A percentile compares a stretch with the other conserved stretches of the same genome.
These are phyloP conservation scores for Coffea eugenioides DNA, from an alignment of 257 asterid species.

Conservation along the genomic window DNA sequence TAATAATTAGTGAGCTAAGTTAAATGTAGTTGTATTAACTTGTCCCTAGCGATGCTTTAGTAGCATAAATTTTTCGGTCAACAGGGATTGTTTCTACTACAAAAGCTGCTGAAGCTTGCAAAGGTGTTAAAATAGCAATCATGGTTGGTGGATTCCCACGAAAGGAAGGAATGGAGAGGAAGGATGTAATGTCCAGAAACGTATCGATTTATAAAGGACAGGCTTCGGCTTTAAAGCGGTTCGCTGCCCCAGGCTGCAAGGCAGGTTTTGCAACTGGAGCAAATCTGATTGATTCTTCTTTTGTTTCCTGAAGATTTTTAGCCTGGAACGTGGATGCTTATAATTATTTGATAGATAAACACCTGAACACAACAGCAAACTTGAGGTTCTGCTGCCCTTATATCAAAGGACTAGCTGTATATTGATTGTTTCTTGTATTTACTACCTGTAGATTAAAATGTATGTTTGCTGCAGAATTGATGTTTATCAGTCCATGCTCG, in stretches of 20 bases:
- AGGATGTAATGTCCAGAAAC: slow-evolving; percentile 69
- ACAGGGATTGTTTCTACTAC: slow-evolving; percentile 75
- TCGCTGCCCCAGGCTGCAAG: slow-evolving; percentile 76
- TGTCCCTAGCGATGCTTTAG: not conserved
- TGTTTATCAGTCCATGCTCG: not conserved
- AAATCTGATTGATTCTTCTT: not conserved
- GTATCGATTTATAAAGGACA: slow-evolving; percentile 74
- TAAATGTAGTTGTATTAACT: not conserved
- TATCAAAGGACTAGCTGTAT: not conserved
- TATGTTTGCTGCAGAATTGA: not conserved
- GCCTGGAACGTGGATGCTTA: not conserved
- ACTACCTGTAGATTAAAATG: not conserved
- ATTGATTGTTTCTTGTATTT: not conserved
- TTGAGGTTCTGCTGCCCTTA: too few species aligned
- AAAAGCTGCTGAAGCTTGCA: slow-evolving; percentile 61
- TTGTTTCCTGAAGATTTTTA: not conserved
- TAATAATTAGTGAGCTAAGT: not conserved
- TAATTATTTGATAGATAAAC: not conserved
- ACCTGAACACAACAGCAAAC: too few species aligned
- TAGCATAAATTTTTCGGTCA: not conserved
- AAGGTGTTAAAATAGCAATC: slow-evolving; percentile 55
- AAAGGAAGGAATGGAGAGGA: slow-evolving; percentile 86
- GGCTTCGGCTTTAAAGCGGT: slow-evolving; percentile 68
- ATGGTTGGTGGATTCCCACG: slow-evolving; percentile 72
- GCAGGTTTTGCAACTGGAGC: slow-evolving; percentile 26